phyloP scores from a whole-genome alignment of 2,329 filamentous ascomycete genomes.

The Helotiales sp. region DNA sequence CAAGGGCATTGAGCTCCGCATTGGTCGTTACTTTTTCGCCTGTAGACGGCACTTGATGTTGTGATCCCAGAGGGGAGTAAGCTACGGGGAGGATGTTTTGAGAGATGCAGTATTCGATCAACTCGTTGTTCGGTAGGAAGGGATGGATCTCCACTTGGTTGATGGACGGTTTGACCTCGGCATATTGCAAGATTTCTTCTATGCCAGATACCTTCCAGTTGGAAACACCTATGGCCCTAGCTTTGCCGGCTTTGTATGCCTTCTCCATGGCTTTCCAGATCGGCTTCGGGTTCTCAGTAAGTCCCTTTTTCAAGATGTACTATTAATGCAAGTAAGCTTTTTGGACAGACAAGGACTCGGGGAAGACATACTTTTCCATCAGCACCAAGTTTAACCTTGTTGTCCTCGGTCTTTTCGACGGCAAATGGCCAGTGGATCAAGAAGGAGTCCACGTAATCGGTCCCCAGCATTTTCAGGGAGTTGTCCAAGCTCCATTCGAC shows the following conservation, averaged over 20 bases:
- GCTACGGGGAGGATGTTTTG: conserved; percentile 75
- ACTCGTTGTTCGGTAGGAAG: conserved; percentile 72
- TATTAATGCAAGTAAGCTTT: conserved; percentile 47
- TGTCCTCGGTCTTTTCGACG: conserved; percentile 76
- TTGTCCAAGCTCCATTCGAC: conserved; percentile 72
- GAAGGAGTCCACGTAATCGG: conserved; percentile 82
- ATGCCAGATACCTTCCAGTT: conserved; percentile 62
- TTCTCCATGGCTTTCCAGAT: conserved; percentile 78
- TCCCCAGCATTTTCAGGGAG: conserved; percentile 71
- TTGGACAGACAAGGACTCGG: neutral
- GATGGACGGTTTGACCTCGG: conserved; percentile 54
- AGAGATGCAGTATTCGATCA: conserved; percentile 69
- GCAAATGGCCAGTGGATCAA: conserved; percentile 83
- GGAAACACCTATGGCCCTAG: conserved; percentile 62
- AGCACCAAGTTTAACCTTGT: conserved; percentile 58
- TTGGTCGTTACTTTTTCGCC: conserved; percentile 71
- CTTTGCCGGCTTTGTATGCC: conserved; percentile 63
- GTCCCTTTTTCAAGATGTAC: conserved; percentile 66
- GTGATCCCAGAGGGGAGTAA: conserved; percentile 69
- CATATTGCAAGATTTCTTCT: conserved; percentile 55
- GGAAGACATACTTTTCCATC: conserved; percentile 53
- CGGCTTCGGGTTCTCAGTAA: conserved; percentile 69
- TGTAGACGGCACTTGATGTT: conserved; percentile 66
- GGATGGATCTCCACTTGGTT: conserved; percentile 75
- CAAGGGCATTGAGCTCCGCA: conserved; percentile 62